Evolutionary conservation across 371 early-diverging fungal species (phyloP), one percentile per base, ranked within the genome.

Genomic region (Smittium culicis): DNA sequence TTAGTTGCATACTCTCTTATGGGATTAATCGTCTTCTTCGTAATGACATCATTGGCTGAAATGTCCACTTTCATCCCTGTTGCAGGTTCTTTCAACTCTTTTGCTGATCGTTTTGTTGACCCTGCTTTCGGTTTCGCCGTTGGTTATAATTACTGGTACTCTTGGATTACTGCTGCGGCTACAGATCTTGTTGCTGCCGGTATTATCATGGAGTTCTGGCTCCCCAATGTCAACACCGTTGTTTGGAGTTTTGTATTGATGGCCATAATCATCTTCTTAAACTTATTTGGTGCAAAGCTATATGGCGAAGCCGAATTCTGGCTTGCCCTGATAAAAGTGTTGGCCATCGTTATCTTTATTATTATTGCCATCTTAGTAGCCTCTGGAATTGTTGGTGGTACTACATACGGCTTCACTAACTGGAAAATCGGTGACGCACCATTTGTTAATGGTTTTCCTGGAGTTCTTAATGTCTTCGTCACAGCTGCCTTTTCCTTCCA

Each of bases 1-100:
- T 70, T 89, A 64, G 77, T 88, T 2, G 88, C 85, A n/a, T 91
- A 86, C 65, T 72, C 67, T 24, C 63, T 86, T 64, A 81, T 86
- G 17, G 86, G 88, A 54, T 65, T 83, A 24, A 78, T 88, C 77
- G 86, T 93, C 20, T 91, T 81, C 65, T 83, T 80, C 68, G 84
- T 89, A 54, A 84, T 88, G 78, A 86, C 87, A 69, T 83, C 86
- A 29, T 78, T 92, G 54, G 91, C 90, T 67, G 92, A 91, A 69
- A 87, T 93, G 86, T 82, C 86, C 2, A 84, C 90, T 2, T 72
- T 80, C 64, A 82, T 89, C 66, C 93, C 93, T 1, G 83, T 86
- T 17, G 77, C 86, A 17, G 89, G 92, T 11, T 83, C 85, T 8
- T 89, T 90, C 77, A 81, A 85, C 69, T 81, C 85, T 61, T 88